A percentile compares a stretch with the other conserved stretches of the same genome.
phyloP scores from a whole-genome alignment of 352 stramenopile species.

The Globisporangium camurandrum region DNA sequence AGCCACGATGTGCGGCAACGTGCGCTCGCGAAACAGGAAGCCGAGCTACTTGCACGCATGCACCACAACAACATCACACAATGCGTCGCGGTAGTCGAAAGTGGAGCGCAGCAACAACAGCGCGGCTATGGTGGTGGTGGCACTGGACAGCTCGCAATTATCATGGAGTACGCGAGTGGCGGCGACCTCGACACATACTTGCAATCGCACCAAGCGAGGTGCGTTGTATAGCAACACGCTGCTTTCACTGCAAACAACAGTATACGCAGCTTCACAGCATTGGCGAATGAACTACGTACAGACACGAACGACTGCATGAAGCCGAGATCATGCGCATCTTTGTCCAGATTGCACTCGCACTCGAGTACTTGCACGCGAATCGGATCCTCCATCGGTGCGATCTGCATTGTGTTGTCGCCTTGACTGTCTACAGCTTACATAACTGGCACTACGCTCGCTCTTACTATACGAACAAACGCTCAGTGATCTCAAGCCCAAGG shows the following conservation, averaged over 20 bases:
- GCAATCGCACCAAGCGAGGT: slow-evolving; percentile 4
- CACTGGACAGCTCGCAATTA: slow-evolving; percentile 31
- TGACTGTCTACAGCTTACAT: background rate
- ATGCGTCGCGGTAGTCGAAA: slow-evolving; percentile 40
- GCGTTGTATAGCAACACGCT: background rate
- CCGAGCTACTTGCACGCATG: slow-evolving; percentile 35
- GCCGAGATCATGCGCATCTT: slow-evolving; percentile 59
- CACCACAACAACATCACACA: slow-evolving; percentile 60
- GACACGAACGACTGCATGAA: slow-evolving; percentile 22
- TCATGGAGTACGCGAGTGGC: slow-evolving; percentile 72
- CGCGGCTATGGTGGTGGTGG: too few relatives aligned
- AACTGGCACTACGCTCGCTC: background rate
- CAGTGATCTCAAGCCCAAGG: slow-evolving; percentile 57
- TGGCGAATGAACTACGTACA: too few relatives aligned
- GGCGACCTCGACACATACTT: slow-evolving; percentile 59
- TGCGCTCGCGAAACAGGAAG: slow-evolving; percentile 25
- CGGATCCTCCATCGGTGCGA: slow-evolving; percentile 56
- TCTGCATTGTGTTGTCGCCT: background rate
- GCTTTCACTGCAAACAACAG: too few relatives aligned
- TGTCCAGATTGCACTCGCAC: slow-evolving; percentile 46
- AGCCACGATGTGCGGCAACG: slow-evolving; percentile 32
- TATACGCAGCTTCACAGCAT: background rate
- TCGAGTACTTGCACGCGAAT: slow-evolving; percentile 51
- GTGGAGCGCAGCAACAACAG: too few relatives aligned
- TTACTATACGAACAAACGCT: background rate